Conservation (phyloP, 768 basidiomycete species). For the Lactarius evosmus region DNA sequence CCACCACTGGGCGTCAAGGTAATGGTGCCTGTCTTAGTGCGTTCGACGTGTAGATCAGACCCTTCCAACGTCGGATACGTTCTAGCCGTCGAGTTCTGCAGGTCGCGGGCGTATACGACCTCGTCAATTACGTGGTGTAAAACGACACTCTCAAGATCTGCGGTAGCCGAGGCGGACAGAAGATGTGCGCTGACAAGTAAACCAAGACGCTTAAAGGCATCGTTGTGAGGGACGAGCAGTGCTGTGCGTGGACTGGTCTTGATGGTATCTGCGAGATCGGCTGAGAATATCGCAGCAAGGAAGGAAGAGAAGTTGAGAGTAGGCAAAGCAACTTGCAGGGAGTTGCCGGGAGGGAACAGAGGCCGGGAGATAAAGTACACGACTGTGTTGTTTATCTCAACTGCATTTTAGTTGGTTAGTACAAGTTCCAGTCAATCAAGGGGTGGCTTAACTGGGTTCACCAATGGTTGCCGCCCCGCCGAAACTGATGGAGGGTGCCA, state of each 20-base stretch:
- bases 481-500: constrained; percentile 66
- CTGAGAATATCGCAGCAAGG: constrained; percentile 86
- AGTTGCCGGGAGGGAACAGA: constrained; percentile 76
- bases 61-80: constrained; percentile 85
- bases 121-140: constrained; percentile 81
- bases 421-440: constrained; percentile 9
- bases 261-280: constrained; percentile 70
- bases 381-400: constrained; percentile 69
- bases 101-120: constrained; percentile 64
- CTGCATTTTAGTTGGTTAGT: constrained; percentile 38
- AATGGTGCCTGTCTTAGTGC: constrained; percentile 47
- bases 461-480: constrained; percentile 80
- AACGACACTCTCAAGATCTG: constrained; percentile 79
- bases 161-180: constrained; percentile 69
- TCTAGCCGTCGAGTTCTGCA: constrained; percentile 62
- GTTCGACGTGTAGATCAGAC: constrained; percentile 70
- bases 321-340: constrained; percentile 76
- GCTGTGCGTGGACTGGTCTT: constrained; percentile 66
- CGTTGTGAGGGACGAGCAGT: constrained; percentile 83
- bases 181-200: constrained; percentile 82
- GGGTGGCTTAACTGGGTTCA: constrained; percentile 57
- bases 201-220: constrained; percentile 86
- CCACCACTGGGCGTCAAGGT: constrained; percentile 66
- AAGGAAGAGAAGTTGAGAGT: constrained; percentile 86
- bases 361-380: constrained; percentile 89